Conservation (phyloP, 2,329 filamentous ascomycete species). For the Raffaelea ambrosiae region DNA sequence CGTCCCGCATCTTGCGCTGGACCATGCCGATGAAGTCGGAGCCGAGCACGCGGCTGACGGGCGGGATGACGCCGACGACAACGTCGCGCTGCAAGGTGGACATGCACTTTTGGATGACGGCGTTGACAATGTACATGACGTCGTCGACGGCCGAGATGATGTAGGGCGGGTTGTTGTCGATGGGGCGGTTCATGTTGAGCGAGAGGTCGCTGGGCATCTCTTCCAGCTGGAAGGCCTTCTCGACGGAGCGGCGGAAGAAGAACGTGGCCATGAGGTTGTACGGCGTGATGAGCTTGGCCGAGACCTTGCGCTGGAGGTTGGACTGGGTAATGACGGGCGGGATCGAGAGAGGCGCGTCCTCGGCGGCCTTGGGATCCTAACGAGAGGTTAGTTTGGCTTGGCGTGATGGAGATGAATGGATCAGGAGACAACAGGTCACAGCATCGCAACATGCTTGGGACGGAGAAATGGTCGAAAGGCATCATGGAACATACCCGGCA, state of each 20-base stretch:
- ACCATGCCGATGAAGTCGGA: slow-evolving; percentile 95
- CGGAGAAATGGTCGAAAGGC: slow-evolving; percentile 9
- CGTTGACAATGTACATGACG: slow-evolving; percentile 98
- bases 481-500: slow-evolving; percentile 53
- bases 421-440: neutral
- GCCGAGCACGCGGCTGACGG: slow-evolving; percentile 69
- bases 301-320: slow-evolving; percentile 70
- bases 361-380: slow-evolving; percentile 43
- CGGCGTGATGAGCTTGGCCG: slow-evolving; percentile 62
- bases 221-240: slow-evolving; percentile 95
- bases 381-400: slow-evolving; percentile 13
- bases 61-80: slow-evolving; percentile 68
- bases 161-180: slow-evolving; percentile 74
- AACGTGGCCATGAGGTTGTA: slow-evolving; percentile 94
- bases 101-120: slow-evolving; percentile 77
- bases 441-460: no score
- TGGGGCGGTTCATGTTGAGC: slow-evolving; percentile 60
- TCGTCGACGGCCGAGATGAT: slow-evolving; percentile 96
- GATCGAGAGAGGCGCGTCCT: slow-evolving; percentile 50
- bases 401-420: slow-evolving; percentile 11
- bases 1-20: slow-evolving; percentile 94
- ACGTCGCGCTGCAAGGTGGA: slow-evolving; percentile 77
- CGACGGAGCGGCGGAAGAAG: slow-evolving; percentile 91
- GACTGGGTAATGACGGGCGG: slow-evolving; percentile 73
- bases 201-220: slow-evolving; percentile 76